Percentiles rank a stretch among this genome's conserved stretches.
phyloP scores from a whole-genome alignment of 441 rosid genomes.

The Breynia disticha region DNA sequence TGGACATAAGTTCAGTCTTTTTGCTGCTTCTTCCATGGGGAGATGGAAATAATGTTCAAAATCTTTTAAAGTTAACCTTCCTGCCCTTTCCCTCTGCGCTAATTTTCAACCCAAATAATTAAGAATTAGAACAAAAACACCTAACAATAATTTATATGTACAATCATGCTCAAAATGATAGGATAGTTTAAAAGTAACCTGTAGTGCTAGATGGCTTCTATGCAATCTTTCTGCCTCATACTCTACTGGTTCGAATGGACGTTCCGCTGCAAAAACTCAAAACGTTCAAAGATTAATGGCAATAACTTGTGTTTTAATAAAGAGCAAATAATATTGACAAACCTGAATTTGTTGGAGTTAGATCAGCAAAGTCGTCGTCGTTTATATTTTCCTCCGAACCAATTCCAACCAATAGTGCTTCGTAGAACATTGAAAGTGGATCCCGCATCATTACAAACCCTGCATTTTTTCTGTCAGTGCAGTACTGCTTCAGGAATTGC shows the following conservation, averaged over 20 bases:
- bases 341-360: slow-evolving; percentile 20
- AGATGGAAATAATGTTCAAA: slow-evolving; percentile 33
- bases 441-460: slow-evolving; percentile 38
- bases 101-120: slow-evolving; percentile 14
- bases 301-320: no score
- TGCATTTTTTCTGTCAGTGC: slow-evolving; percentile 21
- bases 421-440: slow-evolving; percentile 39
- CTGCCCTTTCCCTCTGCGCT: slow-evolving; percentile 55
- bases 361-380: slow-evolving; percentile 13
- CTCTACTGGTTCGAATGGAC: slow-evolving; percentile 8
- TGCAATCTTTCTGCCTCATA: slow-evolving; percentile 9
- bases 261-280: slow-evolving; percentile 1
- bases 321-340: no score
- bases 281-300: background rate
- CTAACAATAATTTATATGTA: no score
- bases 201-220: slow-evolving; percentile 32
- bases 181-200: slow-evolving; percentile 30
- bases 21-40: slow-evolving; percentile 51
- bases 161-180: no score
- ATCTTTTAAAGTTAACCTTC: slow-evolving; percentile 35
- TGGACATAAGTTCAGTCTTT: slow-evolving; percentile 34
- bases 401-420: slow-evolving; percentile 36
- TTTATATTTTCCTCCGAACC: slow-evolving; percentile 15
- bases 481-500: slow-evolving; percentile 39
- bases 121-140: background rate